A percentile compares a stretch with the other conserved stretches of the same genome.
Evolutionary conservation across 306 rosid species (phyloP).

Genomic region (Vigna trinervia): DNA sequence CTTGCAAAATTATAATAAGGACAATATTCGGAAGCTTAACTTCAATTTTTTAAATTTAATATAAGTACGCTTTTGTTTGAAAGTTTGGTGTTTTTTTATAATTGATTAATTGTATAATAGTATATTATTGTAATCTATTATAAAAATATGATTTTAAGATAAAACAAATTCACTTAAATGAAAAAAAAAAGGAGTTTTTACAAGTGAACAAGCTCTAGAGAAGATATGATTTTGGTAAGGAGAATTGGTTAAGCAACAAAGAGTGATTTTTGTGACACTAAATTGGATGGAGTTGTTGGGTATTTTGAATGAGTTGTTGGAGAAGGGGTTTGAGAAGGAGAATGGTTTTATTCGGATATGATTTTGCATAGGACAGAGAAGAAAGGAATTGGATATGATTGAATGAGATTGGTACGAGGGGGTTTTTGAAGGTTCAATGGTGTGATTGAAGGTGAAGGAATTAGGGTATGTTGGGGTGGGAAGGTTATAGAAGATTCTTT

Average conservation of each 20-base stretch:
- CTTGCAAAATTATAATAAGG: not conserved
- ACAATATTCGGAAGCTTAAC: not conserved
- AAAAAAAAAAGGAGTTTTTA: too few relatives aligned
- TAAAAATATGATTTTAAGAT: too few relatives aligned
- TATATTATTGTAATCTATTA: too few relatives aligned
- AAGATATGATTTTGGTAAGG: not conserved
- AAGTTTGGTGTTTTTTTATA: too few relatives aligned
- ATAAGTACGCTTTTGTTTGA: too few relatives aligned
- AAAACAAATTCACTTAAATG: too few relatives aligned
- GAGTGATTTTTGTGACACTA: not conserved
- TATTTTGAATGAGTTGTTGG: slow-evolving; percentile 3
- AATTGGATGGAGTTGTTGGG: not conserved
- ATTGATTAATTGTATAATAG: too few relatives aligned
- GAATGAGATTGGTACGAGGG: not conserved
- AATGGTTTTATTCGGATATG: not conserved
- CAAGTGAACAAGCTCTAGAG: too few relatives aligned
- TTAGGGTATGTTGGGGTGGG: not conserved
- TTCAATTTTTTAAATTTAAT: too few relatives aligned
- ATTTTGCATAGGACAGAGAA: not conserved
- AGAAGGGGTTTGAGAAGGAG: not conserved
- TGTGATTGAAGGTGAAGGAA: slow-evolving; percentile 2
- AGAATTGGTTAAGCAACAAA: not conserved
- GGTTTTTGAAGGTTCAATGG: slow-evolving; percentile 24
- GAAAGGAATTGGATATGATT: not conserved
- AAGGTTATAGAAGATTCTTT: not conserved